Percentiles rank a stretch among this genome's conserved stretches.
These are phyloP conservation scores for Mycena indigotica DNA, from an alignment of 768 basidiomycete species.

Conservation along the genomic window DNA sequence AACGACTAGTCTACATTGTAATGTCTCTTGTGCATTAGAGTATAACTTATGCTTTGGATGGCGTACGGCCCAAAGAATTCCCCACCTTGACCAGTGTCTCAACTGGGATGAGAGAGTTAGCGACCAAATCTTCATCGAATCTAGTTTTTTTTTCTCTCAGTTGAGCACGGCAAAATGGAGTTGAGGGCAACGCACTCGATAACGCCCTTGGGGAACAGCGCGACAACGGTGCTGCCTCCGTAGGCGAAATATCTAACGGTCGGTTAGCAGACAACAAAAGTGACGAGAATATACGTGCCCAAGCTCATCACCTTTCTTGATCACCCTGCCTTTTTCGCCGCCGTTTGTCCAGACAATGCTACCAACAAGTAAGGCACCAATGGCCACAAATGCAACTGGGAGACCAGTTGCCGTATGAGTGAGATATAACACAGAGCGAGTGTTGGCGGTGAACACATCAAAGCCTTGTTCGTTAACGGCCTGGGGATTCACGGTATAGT, in stretches of 20 bases:
- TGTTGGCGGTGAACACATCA: constrained; percentile 68
- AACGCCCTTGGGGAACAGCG: constrained; percentile 56
- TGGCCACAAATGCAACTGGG: constrained; percentile 67
- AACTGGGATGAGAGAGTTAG: constrained; percentile 53
- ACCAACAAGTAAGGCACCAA: constrained; percentile 83
- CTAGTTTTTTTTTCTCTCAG: too few species aligned
- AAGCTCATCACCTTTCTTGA: constrained; percentile 68
- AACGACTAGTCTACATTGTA: constrained; percentile 1
- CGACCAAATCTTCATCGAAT: constrained; percentile 64
- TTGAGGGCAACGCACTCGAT: constrained; percentile 38
- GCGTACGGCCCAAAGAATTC: constrained; percentile 36
- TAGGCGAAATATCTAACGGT: constrained; percentile 58
- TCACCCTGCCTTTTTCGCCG: constrained; percentile 39
- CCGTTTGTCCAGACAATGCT: constrained; percentile 67
- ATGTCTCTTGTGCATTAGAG: neutral
- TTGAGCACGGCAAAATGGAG: neutral
- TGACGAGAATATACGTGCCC: constrained; percentile 35
- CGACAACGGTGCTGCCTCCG: constrained; percentile 75
- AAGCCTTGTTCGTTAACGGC: constrained; percentile 69
- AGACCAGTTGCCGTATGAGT: constrained; percentile 47
- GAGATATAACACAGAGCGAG: constrained; percentile 56
- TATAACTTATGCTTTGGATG: constrained; percentile 2
- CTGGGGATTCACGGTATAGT: constrained; percentile 80
- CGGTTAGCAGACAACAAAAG: neutral
- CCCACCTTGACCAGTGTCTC: constrained; percentile 68